Evolutionary conservation across 2,329 filamentous ascomycete genomes (phyloP).

Genomic region (Aspergillus chevalieri): DNA sequence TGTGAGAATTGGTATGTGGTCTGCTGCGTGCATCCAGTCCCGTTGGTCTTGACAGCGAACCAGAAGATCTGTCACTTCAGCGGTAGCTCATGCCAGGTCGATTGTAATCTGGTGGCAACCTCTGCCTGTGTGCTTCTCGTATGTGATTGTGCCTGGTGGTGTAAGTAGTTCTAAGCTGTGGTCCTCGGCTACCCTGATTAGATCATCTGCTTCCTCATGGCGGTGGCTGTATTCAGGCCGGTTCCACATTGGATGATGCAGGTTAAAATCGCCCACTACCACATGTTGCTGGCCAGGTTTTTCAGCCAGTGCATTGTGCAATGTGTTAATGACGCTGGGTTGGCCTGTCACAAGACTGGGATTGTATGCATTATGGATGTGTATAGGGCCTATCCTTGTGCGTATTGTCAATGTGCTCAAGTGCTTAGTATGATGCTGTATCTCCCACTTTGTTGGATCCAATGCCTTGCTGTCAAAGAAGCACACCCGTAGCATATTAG

Average conservation of each 20-base stretch:
- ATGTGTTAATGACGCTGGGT: background rate
- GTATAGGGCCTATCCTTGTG: background rate
- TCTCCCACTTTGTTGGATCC: constrained; percentile 10
- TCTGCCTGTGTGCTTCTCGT: too few species aligned
- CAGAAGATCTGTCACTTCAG: too few species aligned
- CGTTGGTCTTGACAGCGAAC: too few species aligned
- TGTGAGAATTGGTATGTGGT: too few species aligned
- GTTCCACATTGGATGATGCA: constrained; percentile 4
- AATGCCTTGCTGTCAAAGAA: constrained; percentile 21
- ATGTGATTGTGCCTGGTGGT: too few species aligned
- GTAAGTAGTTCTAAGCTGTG: too few species aligned
- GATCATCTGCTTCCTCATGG: background rate
- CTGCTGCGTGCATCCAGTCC: too few species aligned
- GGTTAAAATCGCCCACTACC: constrained; percentile 6
- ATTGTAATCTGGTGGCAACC: too few species aligned
- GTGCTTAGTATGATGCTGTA: constrained; percentile 12
- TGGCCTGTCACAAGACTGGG: constrained; percentile 1
- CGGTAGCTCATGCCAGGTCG: too few species aligned
- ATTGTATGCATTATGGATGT: constrained; percentile 18
- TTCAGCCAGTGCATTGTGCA: background rate
- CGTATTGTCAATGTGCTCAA: constrained; percentile 10
- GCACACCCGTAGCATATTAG: constrained; percentile 13
- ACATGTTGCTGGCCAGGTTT: background rate
- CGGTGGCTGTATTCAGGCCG: background rate
- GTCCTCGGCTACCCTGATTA: constrained; percentile 1